Evolutionary conservation across 2,329 filamentous ascomycete species (phyloP), one percentile per base, ranked within the genome.

Genomic region (Fusarium sp.): DNA sequence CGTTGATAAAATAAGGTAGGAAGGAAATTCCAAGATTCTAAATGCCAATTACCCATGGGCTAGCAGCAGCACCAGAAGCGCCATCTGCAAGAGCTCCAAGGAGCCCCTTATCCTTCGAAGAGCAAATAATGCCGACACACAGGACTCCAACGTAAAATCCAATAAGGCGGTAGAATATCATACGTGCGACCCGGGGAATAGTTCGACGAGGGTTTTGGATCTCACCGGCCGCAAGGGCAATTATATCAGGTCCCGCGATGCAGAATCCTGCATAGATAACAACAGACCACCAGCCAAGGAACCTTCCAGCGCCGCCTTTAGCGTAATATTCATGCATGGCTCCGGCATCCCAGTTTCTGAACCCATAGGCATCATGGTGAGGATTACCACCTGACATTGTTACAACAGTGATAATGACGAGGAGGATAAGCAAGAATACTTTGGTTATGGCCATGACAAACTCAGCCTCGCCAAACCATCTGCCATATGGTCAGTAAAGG

Each of bases 121-220:
- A 86, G 48, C 86, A 81, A 13, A 87, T 80, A 39, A 89, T 83
- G 9, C 84, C 81, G 4, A 86, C 84, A 12, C 82, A 81, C 48
- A 88, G 85, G 26, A 89, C 85, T 83, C 82, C 67, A 75, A 93
- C 81, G 78, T 92, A 93, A 79, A 93, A 93, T 1, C 85, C 80
- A 0, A 89, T 89, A 31, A 93, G 82, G 41, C 91, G 89, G 77
- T 90, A 92, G 79, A 93, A 92, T 23, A 93, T 89, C 44, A 88
- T 88, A 68, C 91, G 92, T 79, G 87, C 92, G 2, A 91, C 91
- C 55, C 85, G 86, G 0, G 91, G 91, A 78, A 93, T 87, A 28
- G 88, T 86, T 18, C 80, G 77, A 26, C 90, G 85, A 2, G 90
- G 90, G 74, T 91, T 90, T 72, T 89, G 85, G n/a, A 89, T 86